Evolutionary conservation across 768 basidiomycete genomes (phyloP), one percentile per base, ranked within the genome.

Genomic region (Tylopilus intermedius): DNA sequence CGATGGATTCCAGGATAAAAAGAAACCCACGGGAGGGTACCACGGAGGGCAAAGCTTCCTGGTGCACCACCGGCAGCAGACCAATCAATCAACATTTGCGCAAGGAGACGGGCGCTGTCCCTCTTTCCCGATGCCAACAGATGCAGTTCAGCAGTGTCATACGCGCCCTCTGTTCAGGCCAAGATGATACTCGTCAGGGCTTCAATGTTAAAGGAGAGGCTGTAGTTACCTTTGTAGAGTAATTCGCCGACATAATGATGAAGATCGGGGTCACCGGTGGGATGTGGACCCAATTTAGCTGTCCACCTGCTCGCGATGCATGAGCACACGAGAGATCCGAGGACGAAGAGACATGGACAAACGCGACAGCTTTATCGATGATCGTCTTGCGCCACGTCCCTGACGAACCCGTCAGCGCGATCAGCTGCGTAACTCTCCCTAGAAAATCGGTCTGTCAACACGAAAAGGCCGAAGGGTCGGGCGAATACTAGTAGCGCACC

Each of bases 201-300:
- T 10, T 18, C 24, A 24, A 5, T 41, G 8, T 11, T 51, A 35
- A n/a, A 11, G 38, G 6, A 24, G 48, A 43, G 10, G 42, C 9
- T 27, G 8, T 50, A 67, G 35, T 38, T 49, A 85, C 92, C 91
- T 78, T 91, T 94, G 71, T 81, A 86, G 7, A 93, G 76, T 29
- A 96, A 72, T 66, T 94, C 88, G 4, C 94, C 96, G 44, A 96
- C 71, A 66, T 97, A 97, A 55, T 91, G 85, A 42, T 93, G 93
- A 47, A 99, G 74, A 51, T 80, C 82, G 30, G 86, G 83, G 73
- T 99, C 96, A 15, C 96, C 96, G 24, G 84, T 82, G 8, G 94
- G 90, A 67, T 80, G 85, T n/a, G 78, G 63, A 7, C 89, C 85
- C 58, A 80, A 77, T 65, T 86, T 89, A 11, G 84, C 78, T 42